phyloP scores from a whole-genome alignment of 129 eudicot genomes.

The Artemisia annua region DNA sequence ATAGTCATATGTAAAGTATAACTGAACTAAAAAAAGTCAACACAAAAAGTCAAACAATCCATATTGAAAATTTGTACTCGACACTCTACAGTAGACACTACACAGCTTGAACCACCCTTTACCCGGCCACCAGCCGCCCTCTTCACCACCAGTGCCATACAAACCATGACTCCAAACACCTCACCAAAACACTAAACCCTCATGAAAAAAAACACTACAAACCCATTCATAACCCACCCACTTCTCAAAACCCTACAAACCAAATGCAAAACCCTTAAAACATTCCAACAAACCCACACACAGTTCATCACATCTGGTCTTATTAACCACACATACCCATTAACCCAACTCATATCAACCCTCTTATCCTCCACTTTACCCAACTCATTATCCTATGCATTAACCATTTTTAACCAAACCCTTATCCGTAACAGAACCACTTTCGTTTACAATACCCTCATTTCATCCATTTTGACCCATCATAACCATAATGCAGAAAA shows the following conservation, averaged over 20 bases:
- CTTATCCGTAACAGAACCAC: conserved; percentile 34
- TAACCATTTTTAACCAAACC: conserved; percentile 50
- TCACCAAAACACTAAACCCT: not conserved
- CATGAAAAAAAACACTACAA: conserved; percentile 29
- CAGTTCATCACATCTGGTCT: conserved; percentile 68
- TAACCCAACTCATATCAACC: conserved; percentile 46
- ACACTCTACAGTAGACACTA: not conserved
- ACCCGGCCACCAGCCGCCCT: not conserved
- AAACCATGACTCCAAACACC: not conserved
- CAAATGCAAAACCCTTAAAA: conserved; percentile 49
- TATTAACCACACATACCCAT: conserved; percentile 66
- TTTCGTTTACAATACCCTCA: conserved; percentile 64
- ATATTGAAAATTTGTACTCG: too few relatives aligned
- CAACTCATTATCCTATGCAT: conserved; percentile 50
- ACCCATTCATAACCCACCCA: conserved; percentile 50
- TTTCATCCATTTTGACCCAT: conserved; percentile 50
- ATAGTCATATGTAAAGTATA: too few relatives aligned
- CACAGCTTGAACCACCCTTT: not conserved
- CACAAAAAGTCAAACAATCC: too few relatives aligned
- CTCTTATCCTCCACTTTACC: conserved; percentile 50
- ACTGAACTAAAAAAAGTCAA: too few relatives aligned
- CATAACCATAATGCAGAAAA: conserved; percentile 24
- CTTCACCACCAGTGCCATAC: not conserved
- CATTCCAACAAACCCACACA: conserved; percentile 60
- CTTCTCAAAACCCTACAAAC: conserved; percentile 43